These are phyloP conservation scores for Citeromyces siamensis DNA, from an alignment of 1,139 yeast species.

Conservation along the genomic window DNA sequence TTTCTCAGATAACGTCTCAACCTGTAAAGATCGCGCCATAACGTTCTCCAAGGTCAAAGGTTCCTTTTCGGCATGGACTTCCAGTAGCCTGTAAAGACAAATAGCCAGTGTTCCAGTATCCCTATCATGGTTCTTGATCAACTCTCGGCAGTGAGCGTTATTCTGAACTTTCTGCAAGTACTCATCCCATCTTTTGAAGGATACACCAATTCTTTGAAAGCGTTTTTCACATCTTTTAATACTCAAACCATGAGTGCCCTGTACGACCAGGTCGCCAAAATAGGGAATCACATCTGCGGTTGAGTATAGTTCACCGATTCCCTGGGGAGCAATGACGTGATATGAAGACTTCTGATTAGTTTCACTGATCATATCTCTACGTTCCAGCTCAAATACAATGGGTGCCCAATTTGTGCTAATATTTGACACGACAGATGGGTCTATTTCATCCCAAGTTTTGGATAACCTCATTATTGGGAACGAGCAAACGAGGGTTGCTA, in stretches of 20 bases:
- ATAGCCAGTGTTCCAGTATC: slow-evolving; percentile 10
- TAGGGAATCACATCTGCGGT: slow-evolving; percentile 78
- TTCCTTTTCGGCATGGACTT: slow-evolving; percentile 20
- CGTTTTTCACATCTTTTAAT: slow-evolving; percentile 52
- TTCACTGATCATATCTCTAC: slow-evolving; percentile 50
- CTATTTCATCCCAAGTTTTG: slow-evolving; percentile 67
- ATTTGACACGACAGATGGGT: slow-evolving; percentile 44
- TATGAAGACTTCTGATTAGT: slow-evolving; percentile 32
- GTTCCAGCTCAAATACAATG: slow-evolving; percentile 78
- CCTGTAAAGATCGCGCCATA: slow-evolving; percentile 27
- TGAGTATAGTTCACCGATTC: slow-evolving; percentile 67
- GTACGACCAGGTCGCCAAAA: slow-evolving; percentile 71
- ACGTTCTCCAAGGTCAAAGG: slow-evolving; percentile 19
- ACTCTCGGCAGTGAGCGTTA: background rate
- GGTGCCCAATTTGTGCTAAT: slow-evolving; percentile 89
- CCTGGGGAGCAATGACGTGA: slow-evolving; percentile 83
- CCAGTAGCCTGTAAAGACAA: slow-evolving; percentile 23
- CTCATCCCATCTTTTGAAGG: slow-evolving; percentile 75
- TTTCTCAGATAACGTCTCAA: slow-evolving; percentile 34
- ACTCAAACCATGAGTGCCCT: slow-evolving; percentile 23
- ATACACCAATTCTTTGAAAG: slow-evolving; percentile 57
- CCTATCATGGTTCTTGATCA: slow-evolving; percentile 17
- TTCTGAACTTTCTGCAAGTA: slow-evolving; percentile 28
- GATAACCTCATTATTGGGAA: slow-evolving; percentile 68
- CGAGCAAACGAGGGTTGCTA: slow-evolving; percentile 75